phyloP scores from a whole-genome alignment of 2,329 filamentous ascomycete genomes.

The Aspergillus pseudoterreus region DNA sequence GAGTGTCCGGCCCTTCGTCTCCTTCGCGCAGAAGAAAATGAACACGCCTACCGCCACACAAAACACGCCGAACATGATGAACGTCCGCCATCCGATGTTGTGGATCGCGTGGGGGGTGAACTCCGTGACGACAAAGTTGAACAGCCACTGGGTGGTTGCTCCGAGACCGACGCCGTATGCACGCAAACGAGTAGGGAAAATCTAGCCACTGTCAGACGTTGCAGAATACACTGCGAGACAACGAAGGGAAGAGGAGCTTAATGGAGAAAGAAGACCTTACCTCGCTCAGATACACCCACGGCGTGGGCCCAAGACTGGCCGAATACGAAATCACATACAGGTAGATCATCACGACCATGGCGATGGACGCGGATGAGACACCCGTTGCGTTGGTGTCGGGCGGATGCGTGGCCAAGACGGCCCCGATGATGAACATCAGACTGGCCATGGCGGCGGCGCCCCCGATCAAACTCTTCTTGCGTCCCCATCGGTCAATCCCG shows the following conservation, averaged over 20 bases:
- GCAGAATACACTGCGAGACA: not conserved
- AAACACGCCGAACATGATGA: conserved; percentile 42
- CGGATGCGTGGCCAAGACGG: conserved; percentile 30
- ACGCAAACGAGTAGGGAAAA: conserved; percentile 39
- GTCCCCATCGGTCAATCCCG: conserved; percentile 37
- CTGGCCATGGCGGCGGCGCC: conserved; percentile 31
- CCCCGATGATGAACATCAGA: conserved; percentile 41
- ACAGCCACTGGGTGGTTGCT: conserved; percentile 38
- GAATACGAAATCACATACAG: conserved; percentile 39
- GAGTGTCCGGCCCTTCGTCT: conserved; percentile 35
- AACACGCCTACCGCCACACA: conserved; percentile 35
- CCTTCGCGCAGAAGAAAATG: conserved; percentile 35
- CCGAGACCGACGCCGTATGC: conserved; percentile 40
- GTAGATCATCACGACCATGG: conserved; percentile 48
- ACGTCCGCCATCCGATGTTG: conserved; percentile 37
- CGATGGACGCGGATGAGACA: conserved; percentile 30
- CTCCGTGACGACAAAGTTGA: conserved; percentile 42
- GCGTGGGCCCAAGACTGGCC: conserved; percentile 25
- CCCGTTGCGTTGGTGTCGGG: conserved; percentile 21
- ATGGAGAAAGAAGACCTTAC: conserved; percentile 12
- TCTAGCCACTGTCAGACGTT: conserved; percentile 16
- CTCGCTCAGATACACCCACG: conserved; percentile 34
- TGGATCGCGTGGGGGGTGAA: conserved; percentile 39
- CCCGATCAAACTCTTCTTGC: conserved; percentile 32
- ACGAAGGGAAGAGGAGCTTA: not conserved